Percentiles rank a stretch among this genome's conserved stretches.
Evolutionary conservation across 176 grass and related monocot genomes (phyloP).

Genomic region (Dactylis glomerata): DNA sequence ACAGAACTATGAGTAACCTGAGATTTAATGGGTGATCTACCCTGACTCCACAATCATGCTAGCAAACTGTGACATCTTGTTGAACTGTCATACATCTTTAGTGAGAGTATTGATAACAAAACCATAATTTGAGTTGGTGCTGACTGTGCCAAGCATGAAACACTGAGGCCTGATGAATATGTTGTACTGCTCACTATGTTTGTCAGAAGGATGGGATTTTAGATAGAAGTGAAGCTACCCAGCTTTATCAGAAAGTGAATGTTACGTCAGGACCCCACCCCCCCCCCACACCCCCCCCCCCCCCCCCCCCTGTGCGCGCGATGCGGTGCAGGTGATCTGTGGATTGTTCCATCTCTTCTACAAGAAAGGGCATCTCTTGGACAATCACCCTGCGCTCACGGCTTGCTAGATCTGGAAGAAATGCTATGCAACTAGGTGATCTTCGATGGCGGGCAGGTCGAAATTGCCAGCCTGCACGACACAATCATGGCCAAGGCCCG

Average conservation of each 20-base stretch:
- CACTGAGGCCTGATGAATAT: slow-evolving; percentile 2
- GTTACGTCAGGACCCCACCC: not conserved
- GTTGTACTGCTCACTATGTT: not conserved
- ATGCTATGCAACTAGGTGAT: not conserved
- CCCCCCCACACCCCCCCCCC: no score
- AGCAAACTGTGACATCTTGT: slow-evolving; percentile 18
- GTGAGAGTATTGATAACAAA: not conserved
- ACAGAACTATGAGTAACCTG: slow-evolving; percentile 9
- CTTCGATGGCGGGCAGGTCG: not conserved
- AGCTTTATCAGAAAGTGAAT: not conserved
- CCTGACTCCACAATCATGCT: slow-evolving; percentile 4
- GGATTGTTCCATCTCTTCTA: not conserved
- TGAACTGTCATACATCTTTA: slow-evolving; percentile 6
- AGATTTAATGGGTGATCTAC: slow-evolving; percentile 16
- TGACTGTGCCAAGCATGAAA: not conserved
- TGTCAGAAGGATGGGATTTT: not conserved
- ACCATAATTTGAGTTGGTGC: not conserved
- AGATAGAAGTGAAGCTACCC: not conserved
- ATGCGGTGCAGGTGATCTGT: no score
- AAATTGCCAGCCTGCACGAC: not conserved
- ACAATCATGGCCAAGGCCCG: not conserved
- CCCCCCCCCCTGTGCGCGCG: no score
- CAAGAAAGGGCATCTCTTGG: not conserved
- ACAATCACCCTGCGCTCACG: not conserved
- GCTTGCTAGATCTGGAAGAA: not conserved